Evolutionary conservation across 73 alveolate genomes (phyloP).

Genomic region (Paraurostyla sp.): DNA sequence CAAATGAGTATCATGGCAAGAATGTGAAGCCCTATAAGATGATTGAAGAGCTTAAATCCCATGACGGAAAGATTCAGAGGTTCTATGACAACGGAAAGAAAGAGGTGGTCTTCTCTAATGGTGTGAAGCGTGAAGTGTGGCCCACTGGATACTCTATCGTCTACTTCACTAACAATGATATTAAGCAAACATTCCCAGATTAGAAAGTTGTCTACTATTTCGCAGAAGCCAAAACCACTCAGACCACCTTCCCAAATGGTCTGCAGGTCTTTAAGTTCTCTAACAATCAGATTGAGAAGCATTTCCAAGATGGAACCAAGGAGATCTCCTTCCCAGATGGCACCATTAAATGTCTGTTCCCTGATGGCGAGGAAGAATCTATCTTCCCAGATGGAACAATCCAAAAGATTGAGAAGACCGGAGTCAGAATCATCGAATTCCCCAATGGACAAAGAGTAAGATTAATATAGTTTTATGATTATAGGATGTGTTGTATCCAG

Average conservation of each 20-base stretch:
- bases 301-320: conserved; percentile 90
- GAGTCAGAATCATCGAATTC: conserved; percentile 85
- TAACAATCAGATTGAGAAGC: conserved; percentile 90
- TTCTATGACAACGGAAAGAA: conserved; percentile 89
- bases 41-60: conserved; percentile 76
- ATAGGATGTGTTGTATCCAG: conserved; percentile 85
- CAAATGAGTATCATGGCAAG: conserved; percentile 50
- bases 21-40: conserved; percentile 7
- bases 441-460: conserved; percentile 85
- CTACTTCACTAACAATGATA: conserved; percentile 88
- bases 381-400: conserved; percentile 91
- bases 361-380: conserved; percentile 89
- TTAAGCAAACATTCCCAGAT: conserved; percentile 86
- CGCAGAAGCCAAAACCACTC: conserved; percentile 87
- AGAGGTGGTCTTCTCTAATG: conserved; percentile 96
- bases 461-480: conserved; percentile 59
- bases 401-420: conserved; percentile 81
- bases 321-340: conserved; percentile 94
- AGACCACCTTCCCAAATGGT: conserved; percentile 90
- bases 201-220: conserved; percentile 87
- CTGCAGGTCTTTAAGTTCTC: conserved; percentile 80
- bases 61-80: conserved; percentile 88
- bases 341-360: conserved; percentile 83
- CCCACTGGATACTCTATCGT: conserved; percentile 96
- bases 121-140: conserved; percentile 94